phyloP scores from a whole-genome alignment of 2,329 filamentous ascomycete species.

The Coniochaeta sp. region DNA sequence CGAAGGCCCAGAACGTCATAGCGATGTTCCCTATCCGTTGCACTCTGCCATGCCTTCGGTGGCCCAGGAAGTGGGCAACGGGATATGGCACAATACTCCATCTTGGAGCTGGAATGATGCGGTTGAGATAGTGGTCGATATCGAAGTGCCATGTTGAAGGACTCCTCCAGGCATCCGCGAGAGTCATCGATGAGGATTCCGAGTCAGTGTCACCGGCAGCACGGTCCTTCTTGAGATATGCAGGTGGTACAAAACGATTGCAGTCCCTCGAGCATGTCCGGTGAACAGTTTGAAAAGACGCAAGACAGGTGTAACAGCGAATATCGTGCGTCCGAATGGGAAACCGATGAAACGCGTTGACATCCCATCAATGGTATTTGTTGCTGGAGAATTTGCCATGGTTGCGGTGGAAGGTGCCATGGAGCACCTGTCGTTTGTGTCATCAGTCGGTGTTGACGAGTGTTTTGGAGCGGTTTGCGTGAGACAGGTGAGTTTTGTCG shows the following conservation, averaged over 20 bases:
- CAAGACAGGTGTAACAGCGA: no score
- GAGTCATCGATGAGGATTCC: not conserved
- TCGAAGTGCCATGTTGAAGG: constrained; percentile 51
- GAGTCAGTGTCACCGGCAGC: not conserved
- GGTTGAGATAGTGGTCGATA: constrained; percentile 71
- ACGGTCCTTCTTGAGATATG: not conserved
- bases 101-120: constrained; percentile 57
- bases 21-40: constrained; percentile 48
- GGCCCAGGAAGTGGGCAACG: constrained; percentile 62
- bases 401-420: not conserved
- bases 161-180: not conserved
- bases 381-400: not conserved
- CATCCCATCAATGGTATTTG: not conserved
- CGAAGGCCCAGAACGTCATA: constrained; percentile 53
- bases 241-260: not conserved
- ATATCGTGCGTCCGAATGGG: not conserved
- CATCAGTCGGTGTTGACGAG: constrained; percentile 4
- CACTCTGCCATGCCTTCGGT: constrained; percentile 35
- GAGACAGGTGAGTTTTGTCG: constrained; percentile 3
- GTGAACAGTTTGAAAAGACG: not conserved
- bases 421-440: not conserved
- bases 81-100: constrained; percentile 57
- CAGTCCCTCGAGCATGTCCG: not conserved
- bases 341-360: not conserved
- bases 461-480: not conserved